phyloP scores from a whole-genome alignment of 2,329 filamentous ascomycete genomes.

The Lasiodiplodia theobromae region DNA sequence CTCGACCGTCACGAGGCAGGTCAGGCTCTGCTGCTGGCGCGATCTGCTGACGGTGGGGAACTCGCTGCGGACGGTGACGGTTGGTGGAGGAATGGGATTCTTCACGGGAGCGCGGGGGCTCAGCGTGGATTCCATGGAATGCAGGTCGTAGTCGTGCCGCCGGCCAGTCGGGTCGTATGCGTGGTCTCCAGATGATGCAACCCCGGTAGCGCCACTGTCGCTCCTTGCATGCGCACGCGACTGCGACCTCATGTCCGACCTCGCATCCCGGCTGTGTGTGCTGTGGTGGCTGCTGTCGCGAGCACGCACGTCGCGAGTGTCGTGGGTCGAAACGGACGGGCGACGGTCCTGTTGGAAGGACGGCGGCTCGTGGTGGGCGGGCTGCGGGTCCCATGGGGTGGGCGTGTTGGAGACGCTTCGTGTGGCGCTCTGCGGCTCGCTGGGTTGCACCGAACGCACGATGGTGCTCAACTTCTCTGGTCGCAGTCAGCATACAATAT shows the following conservation, averaged over 20 bases:
- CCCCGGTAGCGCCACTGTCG: constrained; percentile 66
- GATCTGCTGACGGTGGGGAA: constrained; percentile 94
- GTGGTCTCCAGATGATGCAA: constrained; percentile 80
- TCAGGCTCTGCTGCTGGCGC: constrained; percentile 91
- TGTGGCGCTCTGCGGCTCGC: constrained; percentile 21
- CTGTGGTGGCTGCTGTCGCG: constrained; percentile 39
- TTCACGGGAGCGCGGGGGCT: constrained; percentile 72
- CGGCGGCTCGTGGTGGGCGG: constrained; percentile 5
- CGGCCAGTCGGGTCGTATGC: constrained; percentile 74
- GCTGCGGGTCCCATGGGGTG: constrained; percentile 68
- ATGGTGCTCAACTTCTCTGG: constrained; percentile 94
- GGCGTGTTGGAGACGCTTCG: constrained; percentile 56
- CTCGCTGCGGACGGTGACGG: constrained; percentile 93
- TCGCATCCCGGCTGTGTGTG: constrained; percentile 29
- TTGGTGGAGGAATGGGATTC: constrained; percentile 89
- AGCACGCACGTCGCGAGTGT: constrained; percentile 32
- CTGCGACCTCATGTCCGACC: constrained; percentile 48
- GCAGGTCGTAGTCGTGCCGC: constrained; percentile 92
- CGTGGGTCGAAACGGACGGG: constrained; percentile 21
- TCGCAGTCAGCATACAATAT: constrained; percentile 38
- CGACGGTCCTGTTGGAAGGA: constrained; percentile 46
- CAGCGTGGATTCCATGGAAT: constrained; percentile 90
- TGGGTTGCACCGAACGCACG: constrained; percentile 78
- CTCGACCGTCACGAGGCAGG: constrained; percentile 92
- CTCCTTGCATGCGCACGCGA: constrained; percentile 69